Evolutionary conservation across 2,329 filamentous ascomycete genomes (phyloP), one percentile per base, ranked within the genome.

Genomic region (Coniochaeta hoffmannii): DNA sequence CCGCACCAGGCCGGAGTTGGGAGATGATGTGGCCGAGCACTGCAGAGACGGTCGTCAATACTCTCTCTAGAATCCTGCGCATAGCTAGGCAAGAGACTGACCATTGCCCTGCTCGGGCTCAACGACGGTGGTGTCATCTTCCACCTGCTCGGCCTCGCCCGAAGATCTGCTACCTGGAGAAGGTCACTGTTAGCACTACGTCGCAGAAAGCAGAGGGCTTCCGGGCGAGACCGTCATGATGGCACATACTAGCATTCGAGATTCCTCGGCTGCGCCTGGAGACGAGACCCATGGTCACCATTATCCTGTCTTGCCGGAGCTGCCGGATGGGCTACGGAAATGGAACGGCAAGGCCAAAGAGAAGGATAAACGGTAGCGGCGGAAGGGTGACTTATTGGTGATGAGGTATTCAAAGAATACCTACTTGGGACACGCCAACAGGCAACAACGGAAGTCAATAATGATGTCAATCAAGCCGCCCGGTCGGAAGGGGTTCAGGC

Each of bases 1-100:
- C 94, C 65, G 94, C 94, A 61, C 94, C 94, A 12, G 94, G 94
- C 60, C 94, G 88, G 60, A 99, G 80, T 75, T 99, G 94, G 53
- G 92, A 96, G 68, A 99, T 97, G 73, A 99, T 96, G 74, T 97
- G 93, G 57, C 86, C 89, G 63, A 99, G 87, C 66, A 99, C 94
- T 51, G 49, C 96, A 67, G 31, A 54, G 22, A 22, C 28, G 51
- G 32, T 30, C 36, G 54, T 61, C 41, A 62, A 61, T 46, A 12
- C 12, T 46, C 22, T n/a, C n/a, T n/a, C 22, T 19, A 28, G 11
- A 15, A n/a, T 28, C 11, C 12, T 28, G 12, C 19, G 22, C 41
- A 11, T 15, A 28, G 24, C 46, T 38, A 35, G 19, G 46, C 30
- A 55, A 44, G 53, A 55, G 24, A 71, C 86, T 70, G 74, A 96